phyloP scores from a whole-genome alignment of 2,329 filamentous ascomycete species.

The Hirsutella thompsonii region DNA sequence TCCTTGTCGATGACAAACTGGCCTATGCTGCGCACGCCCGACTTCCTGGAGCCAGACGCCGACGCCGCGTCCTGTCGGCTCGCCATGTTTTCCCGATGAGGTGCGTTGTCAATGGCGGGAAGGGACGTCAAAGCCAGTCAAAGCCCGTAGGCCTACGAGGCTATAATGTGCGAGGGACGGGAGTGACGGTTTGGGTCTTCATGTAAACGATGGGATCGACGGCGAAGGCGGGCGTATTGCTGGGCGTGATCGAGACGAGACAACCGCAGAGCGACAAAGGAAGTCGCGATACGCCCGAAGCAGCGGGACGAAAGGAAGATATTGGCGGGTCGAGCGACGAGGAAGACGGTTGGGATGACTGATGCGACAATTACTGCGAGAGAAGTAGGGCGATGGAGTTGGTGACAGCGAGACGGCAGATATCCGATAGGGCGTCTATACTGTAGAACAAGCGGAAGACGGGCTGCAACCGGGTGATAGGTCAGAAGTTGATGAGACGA shows the following conservation, averaged over 20 bases:
- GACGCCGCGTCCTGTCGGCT: conserved; percentile 23
- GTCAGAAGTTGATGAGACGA: conserved; percentile 5
- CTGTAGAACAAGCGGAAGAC: conserved; percentile 10
- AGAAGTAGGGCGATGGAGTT: conserved; percentile 8
- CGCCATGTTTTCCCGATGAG: conserved; percentile 24
- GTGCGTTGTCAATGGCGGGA: conserved; percentile 18
- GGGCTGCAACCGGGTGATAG: conserved; percentile 9
- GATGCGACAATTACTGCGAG: conserved; percentile 3
- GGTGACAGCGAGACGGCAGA: conserved; percentile 10
- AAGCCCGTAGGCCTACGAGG: conserved; percentile 23
- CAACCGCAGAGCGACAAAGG: not conserved
- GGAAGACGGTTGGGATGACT: not conserved
- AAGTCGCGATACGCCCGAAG: too few relatives aligned
- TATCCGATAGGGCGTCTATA: conserved; percentile 20
- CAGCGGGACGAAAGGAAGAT: too few relatives aligned
- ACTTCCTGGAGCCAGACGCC: conserved; percentile 19
- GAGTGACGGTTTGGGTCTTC: conserved; percentile 20
- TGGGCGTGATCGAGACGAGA: not conserved
- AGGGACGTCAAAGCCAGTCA: conserved; percentile 14
- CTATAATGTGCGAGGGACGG: conserved; percentile 22
- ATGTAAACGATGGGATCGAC: conserved; percentile 22
- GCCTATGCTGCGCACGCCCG: conserved; percentile 38
- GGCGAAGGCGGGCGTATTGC: conserved; percentile 1
- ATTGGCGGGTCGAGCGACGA: not conserved
- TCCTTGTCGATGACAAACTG: conserved; percentile 74